Evolutionary conservation across 2,329 filamentous ascomycete genomes (phyloP), one percentile per base, ranked within the genome.

Genomic region (Epichloe baconii): DNA sequence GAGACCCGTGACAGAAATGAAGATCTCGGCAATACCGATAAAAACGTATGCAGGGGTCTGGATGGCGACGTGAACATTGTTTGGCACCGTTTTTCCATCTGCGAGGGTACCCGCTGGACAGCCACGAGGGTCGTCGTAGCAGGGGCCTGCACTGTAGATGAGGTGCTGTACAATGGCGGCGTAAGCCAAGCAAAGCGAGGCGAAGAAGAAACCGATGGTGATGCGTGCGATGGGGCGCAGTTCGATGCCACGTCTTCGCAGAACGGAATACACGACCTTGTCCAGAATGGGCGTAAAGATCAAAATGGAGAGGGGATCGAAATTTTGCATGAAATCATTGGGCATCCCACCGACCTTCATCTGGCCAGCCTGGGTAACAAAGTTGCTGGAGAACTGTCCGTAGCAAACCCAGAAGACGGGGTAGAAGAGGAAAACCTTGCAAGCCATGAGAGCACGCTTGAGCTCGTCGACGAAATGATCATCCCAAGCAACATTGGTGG

Each of bases 381-480:
- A 75, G 68, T 83, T 86, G 64, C 72, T 77, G 49, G 77, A 78
- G 67, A 86, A 80, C 60, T 87, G 83, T 48, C 75, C 76, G 66
- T 85, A 86, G 55, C 79, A 77, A 26, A 86, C 72, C 79, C 80
- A 85, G 70, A 79, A 85, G 58, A 83, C 72, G 36, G 81, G 80
- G 56, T 79, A 81, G 61, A 82, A 82, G 55, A 75, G 61, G 55
- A 88, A 87, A 50, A 87, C 82, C 58, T 83, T 80, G 72, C 84
- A 88, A 15, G 83, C 85, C 75, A 85, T 63, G 5, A 76, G 63
- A 1, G 71, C 62, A 72, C 82, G 80, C 69, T 83, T 84, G 47
- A 88, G 69, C 61, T 88, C 85, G 3, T 86, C 82, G 47, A 88
- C 70, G 57, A 88, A 88, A 57, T 76, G 73, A 58, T 87, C 82